A percentile compares a stretch with the other conserved stretches of the same genome.
Evolutionary conservation across 2,329 filamentous ascomycete species (phyloP).

Genomic region (Ascochyta clinopodiicola): DNA sequence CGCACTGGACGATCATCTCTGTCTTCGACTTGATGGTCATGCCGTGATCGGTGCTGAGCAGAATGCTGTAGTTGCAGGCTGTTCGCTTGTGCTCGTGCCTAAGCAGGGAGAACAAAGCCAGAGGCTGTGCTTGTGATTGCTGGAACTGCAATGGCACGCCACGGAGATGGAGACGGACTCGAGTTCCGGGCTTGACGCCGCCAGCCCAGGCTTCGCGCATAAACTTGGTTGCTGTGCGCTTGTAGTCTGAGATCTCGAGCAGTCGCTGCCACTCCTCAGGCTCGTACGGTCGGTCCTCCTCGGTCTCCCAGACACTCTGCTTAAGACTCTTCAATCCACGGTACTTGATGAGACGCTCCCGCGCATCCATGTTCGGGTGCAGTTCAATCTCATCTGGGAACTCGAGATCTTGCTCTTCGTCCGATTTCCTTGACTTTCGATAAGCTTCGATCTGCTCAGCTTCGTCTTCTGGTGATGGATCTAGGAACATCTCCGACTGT

Average conservation of each 20-base stretch:
- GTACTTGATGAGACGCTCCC: slow-evolving; percentile 85
- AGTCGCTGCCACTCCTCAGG: slow-evolving; percentile 89
- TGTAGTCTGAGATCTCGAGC: slow-evolving; percentile 88
- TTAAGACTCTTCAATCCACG: slow-evolving; percentile 90
- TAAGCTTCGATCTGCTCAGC: slow-evolving; percentile 82
- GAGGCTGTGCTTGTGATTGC: slow-evolving; percentile 62
- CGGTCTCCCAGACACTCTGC: slow-evolving; percentile 85
- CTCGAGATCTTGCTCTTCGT: slow-evolving; percentile 88
- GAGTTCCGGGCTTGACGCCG: slow-evolving; percentile 81
- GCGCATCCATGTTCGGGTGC: slow-evolving; percentile 82
- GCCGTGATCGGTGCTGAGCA: slow-evolving; percentile 77
- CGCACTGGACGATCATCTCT: slow-evolving; percentile 89
- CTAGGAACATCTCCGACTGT: slow-evolving; percentile 89
- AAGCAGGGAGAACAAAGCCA: slow-evolving; percentile 84
- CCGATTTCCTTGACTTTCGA: slow-evolving; percentile 76
- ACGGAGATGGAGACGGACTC: slow-evolving; percentile 79
- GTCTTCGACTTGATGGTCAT: slow-evolving; percentile 88
- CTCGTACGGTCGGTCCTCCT: slow-evolving; percentile 84
- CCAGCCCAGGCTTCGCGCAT: slow-evolving; percentile 86
- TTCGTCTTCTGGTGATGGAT: slow-evolving; percentile 80
- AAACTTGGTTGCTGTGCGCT: slow-evolving; percentile 76
- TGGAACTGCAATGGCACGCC: slow-evolving; percentile 63
- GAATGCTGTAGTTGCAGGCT: slow-evolving; percentile 83
- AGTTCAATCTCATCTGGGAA: slow-evolving; percentile 98
- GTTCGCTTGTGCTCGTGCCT: slow-evolving; percentile 95